Evolutionary conservation across 2,329 filamentous ascomycete genomes (phyloP).

Genomic region (Fusarium poae): DNA sequence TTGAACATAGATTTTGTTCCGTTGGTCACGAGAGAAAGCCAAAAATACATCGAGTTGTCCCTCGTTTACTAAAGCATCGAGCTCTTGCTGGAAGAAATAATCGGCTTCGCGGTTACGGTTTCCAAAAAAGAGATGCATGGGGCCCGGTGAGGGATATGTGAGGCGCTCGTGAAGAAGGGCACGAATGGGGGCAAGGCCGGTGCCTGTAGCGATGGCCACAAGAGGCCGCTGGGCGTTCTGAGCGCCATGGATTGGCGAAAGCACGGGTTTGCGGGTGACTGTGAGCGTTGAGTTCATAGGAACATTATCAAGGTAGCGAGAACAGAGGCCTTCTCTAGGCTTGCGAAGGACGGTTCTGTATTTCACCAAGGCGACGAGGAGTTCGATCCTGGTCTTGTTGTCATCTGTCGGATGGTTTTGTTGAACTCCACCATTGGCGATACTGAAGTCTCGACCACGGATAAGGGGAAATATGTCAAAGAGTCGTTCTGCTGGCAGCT

Average conservation of each 20-base stretch:
- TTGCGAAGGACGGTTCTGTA: conserved; percentile 90
- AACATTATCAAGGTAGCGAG: conserved; percentile 82
- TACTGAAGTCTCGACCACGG: conserved; percentile 92
- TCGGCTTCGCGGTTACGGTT: conserved; percentile 81
- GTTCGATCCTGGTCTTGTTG: conserved; percentile 68
- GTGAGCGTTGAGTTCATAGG: conserved; percentile 67
- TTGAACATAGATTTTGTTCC: conserved; percentile 68
- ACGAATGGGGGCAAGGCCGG: conserved; percentile 87
- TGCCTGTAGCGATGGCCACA: conserved; percentile 85
- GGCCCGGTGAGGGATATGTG: conserved; percentile 48
- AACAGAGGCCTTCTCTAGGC: conserved; percentile 88
- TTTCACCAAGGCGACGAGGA: conserved; percentile 89
- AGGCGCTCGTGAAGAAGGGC: conserved; percentile 82
- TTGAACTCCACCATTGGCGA: conserved; percentile 77
- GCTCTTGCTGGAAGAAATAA: conserved; percentile 86
- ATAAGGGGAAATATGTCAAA: conserved; percentile 83
- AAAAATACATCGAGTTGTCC: conserved; percentile 54
- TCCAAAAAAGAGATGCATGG: conserved; percentile 82
- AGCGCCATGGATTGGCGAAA: conserved; percentile 57
- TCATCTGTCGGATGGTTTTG: conserved; percentile 49
- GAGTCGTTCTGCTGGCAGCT: conserved; percentile 80
- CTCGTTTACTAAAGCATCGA: conserved; percentile 59
- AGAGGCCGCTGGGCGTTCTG: conserved; percentile 65
- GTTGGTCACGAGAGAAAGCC: conserved; percentile 64
- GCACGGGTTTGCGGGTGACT: conserved; percentile 68